Base-by-base conservation (phyloP, 495 filamentous ascomycete species). In the Xylaria telfairii region DNA sequence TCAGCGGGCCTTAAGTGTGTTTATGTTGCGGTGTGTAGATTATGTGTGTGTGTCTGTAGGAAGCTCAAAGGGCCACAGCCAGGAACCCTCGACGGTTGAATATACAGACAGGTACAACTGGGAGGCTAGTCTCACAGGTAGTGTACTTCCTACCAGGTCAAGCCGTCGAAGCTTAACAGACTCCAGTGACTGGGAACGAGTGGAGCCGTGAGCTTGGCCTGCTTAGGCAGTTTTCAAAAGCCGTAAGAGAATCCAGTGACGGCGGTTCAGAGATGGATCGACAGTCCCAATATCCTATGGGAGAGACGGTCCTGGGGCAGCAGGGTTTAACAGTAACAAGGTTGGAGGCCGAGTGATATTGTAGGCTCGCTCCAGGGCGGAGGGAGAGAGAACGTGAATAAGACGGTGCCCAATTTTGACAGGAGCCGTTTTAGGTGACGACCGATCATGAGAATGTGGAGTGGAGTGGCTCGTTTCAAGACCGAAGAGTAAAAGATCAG, bases 1-100 rank as follows among this genome's bases (percentile, higher is more conserved):
- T 92, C 90, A 90, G 88, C 90, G 88, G 85, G 87, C 87, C 88
- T 91, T 92, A 92, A 90, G 90, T 92, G 84, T 85, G 81, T 80
- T 79, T 79, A 81, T 70, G 61, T 65, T 57, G 89, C 90, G 89
- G 86, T 87, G 87, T 88, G 90, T 92, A 91, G 89, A 32, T 56
- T 47, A 21, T 47, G 46, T 56, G 89, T 91, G 84, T 84, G 81
- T 80, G 77, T 28, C 76, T 78, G 77, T 78, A 79, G 78, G 69
- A 72, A 72, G 68, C 67, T 74, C 47, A 61, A 71, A 79, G 81
- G 78, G 73, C 78, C 81, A 78, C 76, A 75, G 76, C 75, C 69
- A 79, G 77, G 74, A 78, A 70, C 71, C 75, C 75, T 71, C 67
- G 75, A 73, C 70, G 71, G 69, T 71, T 70, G 72, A 71, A 73